phyloP scores from a whole-genome alignment of 768 basidiomycete species.

The Boletus vermiculosoides region DNA sequence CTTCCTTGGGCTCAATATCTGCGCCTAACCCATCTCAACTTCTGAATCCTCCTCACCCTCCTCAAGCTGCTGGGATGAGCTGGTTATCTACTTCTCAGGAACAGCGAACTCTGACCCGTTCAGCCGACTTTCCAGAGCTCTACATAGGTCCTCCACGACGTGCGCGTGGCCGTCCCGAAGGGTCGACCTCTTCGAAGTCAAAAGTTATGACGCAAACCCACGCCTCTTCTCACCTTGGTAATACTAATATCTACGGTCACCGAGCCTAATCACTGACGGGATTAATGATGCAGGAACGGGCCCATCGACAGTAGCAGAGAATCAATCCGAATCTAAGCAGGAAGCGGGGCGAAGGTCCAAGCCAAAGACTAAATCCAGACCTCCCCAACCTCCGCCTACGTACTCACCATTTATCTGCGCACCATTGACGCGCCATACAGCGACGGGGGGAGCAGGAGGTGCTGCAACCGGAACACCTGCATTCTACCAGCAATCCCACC shows the following conservation, averaged over 20 bases:
- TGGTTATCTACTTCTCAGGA: background rate
- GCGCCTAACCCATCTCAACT: constrained; percentile 2
- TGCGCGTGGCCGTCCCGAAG: constrained; percentile 35
- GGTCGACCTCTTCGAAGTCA: constrained; percentile 47
- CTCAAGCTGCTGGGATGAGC: constrained; percentile 3
- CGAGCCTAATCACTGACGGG: background rate
- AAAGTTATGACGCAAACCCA: constrained; percentile 30
- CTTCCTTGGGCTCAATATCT: constrained; percentile 9
- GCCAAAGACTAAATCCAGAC: constrained; percentile 21
- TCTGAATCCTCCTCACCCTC: constrained; percentile 14
- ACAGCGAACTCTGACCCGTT: constrained; percentile 27
- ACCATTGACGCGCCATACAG: constrained; percentile 19
- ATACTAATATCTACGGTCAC: background rate
- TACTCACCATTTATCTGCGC: constrained; percentile 28
- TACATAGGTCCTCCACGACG: constrained; percentile 39
- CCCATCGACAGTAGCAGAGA: background rate
- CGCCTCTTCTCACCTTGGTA: constrained; percentile 10
- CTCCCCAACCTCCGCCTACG: constrained; percentile 20
- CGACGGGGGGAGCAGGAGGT: background rate
- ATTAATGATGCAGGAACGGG: constrained; percentile 5
- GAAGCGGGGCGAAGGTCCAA: constrained; percentile 10
- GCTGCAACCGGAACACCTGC: background rate
- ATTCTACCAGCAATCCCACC: constrained; percentile 4
- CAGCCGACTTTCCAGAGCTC: constrained; percentile 33
- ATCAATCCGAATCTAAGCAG: background rate